These are phyloP conservation scores for Dothistroma pini DNA, from an alignment of 2,329 filamentous ascomycete species.

Conservation along the genomic window DNA sequence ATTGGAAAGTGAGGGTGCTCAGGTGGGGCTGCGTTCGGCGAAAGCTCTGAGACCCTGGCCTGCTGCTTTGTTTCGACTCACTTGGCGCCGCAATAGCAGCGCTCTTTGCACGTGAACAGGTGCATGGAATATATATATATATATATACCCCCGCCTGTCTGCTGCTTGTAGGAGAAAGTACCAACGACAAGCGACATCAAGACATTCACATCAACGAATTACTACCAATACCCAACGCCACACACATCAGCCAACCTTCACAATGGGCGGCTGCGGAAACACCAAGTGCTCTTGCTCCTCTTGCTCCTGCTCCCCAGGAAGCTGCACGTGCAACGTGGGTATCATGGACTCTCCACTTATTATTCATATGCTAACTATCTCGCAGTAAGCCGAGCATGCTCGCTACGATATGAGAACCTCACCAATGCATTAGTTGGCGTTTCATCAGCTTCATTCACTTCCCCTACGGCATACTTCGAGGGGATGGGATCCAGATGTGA, in stretches of 20 bases:
- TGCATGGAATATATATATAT: background rate
- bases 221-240: constrained; percentile 8
- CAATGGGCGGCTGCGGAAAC: constrained; percentile 36
- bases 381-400: constrained; percentile 1
- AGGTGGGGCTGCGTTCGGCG: background rate
- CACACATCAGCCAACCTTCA: constrained; percentile 20
- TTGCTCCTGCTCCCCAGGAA: constrained; percentile 30
- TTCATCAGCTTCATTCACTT: constrained; percentile 2
- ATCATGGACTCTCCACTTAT: constrained; percentile 6
- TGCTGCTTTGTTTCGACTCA: too few species aligned
- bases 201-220: constrained; percentile 1
- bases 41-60: background rate
- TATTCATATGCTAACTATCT: background rate
- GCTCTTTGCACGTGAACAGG: constrained; percentile 4
- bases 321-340: constrained; percentile 24
- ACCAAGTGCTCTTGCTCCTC: constrained; percentile 31
- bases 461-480: background rate
- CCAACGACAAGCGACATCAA: constrained; percentile 12
- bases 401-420: constrained; percentile 4
- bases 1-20: background rate
- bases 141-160: constrained; percentile 11
- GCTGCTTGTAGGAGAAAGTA: background rate
- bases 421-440: constrained; percentile 8
- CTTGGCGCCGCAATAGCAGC: constrained; percentile 5
- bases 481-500: background rate